Percentiles rank a stretch among this genome's conserved stretches.
Evolutionary conservation across 2,329 filamentous ascomycete species (phyloP).

Genomic region (Apiospora pterosperma): DNA sequence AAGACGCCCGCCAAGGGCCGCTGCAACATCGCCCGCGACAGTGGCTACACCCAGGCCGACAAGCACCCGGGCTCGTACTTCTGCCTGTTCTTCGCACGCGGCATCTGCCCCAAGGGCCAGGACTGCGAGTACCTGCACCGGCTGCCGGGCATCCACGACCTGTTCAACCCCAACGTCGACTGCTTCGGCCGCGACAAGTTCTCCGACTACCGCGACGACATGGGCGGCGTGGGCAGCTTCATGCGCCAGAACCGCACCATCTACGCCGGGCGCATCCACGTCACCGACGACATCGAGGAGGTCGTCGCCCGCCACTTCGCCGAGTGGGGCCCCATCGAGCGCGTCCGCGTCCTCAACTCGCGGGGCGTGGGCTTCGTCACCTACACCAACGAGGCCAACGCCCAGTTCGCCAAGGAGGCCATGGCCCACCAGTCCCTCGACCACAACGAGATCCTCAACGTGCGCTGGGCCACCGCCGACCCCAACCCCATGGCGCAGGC

Average conservation of each 20-base stretch:
- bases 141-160: constrained; percentile 79
- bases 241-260: constrained; percentile 91
- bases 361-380: constrained; percentile 94
- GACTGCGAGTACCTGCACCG: constrained; percentile 95
- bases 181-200: constrained; percentile 94
- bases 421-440: constrained; percentile 95
- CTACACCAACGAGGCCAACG: constrained; percentile 85
- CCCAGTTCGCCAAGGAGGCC: constrained; percentile 88
- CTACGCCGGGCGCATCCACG: constrained; percentile 91
- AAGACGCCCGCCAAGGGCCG: constrained; percentile 79
- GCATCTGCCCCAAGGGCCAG: constrained; percentile 77
- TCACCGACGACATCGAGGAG: constrained; percentile 95
- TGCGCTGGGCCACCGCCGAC: constrained; percentile 94
- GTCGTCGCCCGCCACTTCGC: constrained; percentile 91
- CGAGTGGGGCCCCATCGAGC: constrained; percentile 93
- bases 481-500: constrained; percentile 95
- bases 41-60: constrained; percentile 76
- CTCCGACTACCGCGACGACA: constrained; percentile 90
- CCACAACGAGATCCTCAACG: constrained; percentile 88
- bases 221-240: constrained; percentile 95
- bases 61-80: constrained; percentile 79
- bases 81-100: constrained; percentile 87
- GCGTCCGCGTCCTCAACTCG: constrained; percentile 81
- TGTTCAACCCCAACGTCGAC: constrained; percentile 92
- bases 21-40: constrained; percentile 80